Conservation (phyloP, 495 filamentous ascomycete genomes). For the Hyaloscypha finlandica region DNA sequence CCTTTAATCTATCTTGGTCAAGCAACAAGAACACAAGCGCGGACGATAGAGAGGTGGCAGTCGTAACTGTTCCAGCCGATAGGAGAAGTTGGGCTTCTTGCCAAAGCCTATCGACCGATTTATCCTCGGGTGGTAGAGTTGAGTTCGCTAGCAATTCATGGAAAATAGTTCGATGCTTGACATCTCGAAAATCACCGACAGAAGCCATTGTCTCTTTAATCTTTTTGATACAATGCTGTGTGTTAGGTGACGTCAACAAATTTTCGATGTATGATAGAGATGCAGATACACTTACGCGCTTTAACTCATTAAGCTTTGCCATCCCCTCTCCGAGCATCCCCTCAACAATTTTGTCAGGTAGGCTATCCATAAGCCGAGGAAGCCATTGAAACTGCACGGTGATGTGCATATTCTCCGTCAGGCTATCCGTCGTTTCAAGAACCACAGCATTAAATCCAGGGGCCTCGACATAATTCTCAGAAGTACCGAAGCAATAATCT, state of each 20-base stretch:
- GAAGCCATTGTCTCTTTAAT: constrained; percentile 16
- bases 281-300: constrained; percentile 8
- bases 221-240: neutral
- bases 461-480: constrained; percentile 20
- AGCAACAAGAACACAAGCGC: constrained; percentile 36
- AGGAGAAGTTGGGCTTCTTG: constrained; percentile 34
- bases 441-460: constrained; percentile 19
- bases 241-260: neutral
- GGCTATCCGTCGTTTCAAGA: constrained; percentile 9
- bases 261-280: neutral
- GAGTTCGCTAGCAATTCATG: constrained; percentile 10
- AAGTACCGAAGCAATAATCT: constrained; percentile 13
- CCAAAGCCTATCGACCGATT: constrained; percentile 28
- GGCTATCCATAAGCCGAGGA: neutral
- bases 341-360: constrained; percentile 13
- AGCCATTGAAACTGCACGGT: constrained; percentile 14
- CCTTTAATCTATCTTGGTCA: constrained; percentile 28
- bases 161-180: constrained; percentile 21
- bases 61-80: constrained; percentile 41
- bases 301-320: constrained; percentile 2
- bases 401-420: constrained; percentile 13
- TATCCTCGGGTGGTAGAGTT: constrained; percentile 35
- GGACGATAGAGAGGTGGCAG: constrained; percentile 31
- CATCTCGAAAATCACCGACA: constrained; percentile 8
- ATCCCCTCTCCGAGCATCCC: constrained; percentile 8